A percentile compares a stretch with the other conserved stretches of the same genome.
Conservation (phyloP, 75 land plant species). For the Ceratopteris richardii region DNA sequence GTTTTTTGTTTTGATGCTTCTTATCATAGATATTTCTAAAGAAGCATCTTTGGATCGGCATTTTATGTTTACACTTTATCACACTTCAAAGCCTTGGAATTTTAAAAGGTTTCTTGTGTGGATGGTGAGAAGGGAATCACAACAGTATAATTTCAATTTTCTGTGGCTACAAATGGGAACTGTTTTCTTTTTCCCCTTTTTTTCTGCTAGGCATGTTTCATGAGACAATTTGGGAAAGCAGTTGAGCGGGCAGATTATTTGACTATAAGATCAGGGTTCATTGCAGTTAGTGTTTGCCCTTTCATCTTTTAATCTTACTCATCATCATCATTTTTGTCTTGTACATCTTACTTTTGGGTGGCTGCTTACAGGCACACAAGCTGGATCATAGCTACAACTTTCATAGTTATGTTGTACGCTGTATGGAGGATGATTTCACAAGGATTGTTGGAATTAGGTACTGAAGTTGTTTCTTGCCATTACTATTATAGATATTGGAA, state of each 20-base stretch:
- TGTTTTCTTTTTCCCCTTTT: too few relatives aligned
- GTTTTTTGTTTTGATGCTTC: too few relatives aligned
- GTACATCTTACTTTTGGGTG: too few relatives aligned
- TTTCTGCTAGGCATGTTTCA: slow-evolving; percentile 82
- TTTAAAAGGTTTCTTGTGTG: slow-evolving; percentile 52
- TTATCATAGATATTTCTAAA: slow-evolving; percentile 44
- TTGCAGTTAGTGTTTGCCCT: slow-evolving; percentile 32
- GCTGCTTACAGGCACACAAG: slow-evolving; percentile 54
- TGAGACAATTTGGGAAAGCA: slow-evolving; percentile 78
- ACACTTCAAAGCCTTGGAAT: slow-evolving; percentile 48
- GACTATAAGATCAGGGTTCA: slow-evolving; percentile 69
- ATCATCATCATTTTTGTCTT: too few relatives aligned
- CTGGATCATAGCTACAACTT: slow-evolving; percentile 67
- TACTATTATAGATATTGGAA: slow-evolving; percentile 1
- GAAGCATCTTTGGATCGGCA: slow-evolving; percentile 51
- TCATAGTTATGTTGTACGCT: slow-evolving; percentile 90
- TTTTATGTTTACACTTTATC: slow-evolving; percentile 56
- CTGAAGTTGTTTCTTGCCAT: not conserved
- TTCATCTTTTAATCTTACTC: not conserved
- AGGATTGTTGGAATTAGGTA: slow-evolving; percentile 83
- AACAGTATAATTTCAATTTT: slow-evolving; percentile 3
- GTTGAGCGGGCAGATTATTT: slow-evolving; percentile 71
- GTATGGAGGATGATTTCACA: slow-evolving; percentile 89
- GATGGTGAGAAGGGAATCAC: slow-evolving; percentile 40
- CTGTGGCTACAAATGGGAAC: not conserved